Evolutionary conservation across 2,329 filamentous ascomycete genomes (phyloP), one percentile per base, ranked within the genome.

Genomic region (Penicillium vulpinum): DNA sequence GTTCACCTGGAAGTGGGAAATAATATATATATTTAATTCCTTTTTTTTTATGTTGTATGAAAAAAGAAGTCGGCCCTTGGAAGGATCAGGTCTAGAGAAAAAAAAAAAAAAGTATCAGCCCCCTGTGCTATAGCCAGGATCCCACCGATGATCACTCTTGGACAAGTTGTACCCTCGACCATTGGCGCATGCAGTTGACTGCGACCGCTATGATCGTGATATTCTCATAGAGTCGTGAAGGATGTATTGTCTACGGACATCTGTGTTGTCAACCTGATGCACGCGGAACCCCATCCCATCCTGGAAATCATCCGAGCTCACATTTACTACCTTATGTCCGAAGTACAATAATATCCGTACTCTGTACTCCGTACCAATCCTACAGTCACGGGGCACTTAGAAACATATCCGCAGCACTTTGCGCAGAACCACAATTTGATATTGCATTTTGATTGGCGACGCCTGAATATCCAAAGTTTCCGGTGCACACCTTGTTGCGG

Each of bases 101-200:
- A 28, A 40, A 46, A 18, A 9, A 36, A 28, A 46, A 47, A 28
- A 9, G 6, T 41, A 38, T 48, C 28, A 43, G 5, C 53, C 54
- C 50, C 54, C 36, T 59, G 50, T 47, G 53, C 35, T 28, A 59
- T 47, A 45, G 22, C 49, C 28, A 54, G 48, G 47, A 56, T 61
- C 24, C 47, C 41, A 56, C 50, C 59, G 56, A 60, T 62, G 57
- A 62, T 63, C 61, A 31, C 39, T 48, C 13, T 28, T 28, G 43
- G 53, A 46, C 43, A 43, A 49, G 49, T 65, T 64, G 58, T 38
- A 60, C 55, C 55, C 47, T 61, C 28, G 52, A 59, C 59, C 57
- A 62, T 64, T 63, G 59, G 61, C 52, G 62, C 54, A 60, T 66
- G 59, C 62, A 63, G 62, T 58, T 56, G 53, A 60, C 57, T 55